Conservation (phyloP, 1,284 basidiomycete species). For the Leccinum solheimii region DNA sequence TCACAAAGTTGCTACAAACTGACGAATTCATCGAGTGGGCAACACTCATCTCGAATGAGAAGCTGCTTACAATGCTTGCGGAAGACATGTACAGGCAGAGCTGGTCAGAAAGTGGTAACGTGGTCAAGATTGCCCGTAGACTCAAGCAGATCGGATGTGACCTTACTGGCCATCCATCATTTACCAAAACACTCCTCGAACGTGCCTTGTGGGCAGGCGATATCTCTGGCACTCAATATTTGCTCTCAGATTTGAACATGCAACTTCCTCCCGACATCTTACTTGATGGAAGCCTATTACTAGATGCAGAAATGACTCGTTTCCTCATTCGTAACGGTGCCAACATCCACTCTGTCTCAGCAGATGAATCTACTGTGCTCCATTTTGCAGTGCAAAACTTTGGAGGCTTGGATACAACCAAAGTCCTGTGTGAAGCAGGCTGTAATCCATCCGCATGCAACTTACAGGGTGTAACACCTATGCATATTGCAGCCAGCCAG, state of each 20-base stretch:
- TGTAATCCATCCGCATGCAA: too few relatives aligned
- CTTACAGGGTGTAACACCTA: too few relatives aligned
- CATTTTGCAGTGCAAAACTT: too few relatives aligned
- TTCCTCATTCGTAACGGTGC: background rate
- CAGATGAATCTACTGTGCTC: too few relatives aligned
- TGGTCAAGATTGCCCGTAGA: background rate
- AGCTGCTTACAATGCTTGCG: background rate
- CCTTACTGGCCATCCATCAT: background rate
- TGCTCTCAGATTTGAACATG: background rate
- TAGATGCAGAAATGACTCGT: background rate
- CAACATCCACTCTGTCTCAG: background rate
- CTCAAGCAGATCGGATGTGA: background rate
- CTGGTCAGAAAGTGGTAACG: background rate
- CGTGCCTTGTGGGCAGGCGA: background rate
- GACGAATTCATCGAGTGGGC: background rate
- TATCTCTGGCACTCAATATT: background rate
- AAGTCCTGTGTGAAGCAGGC: too few relatives aligned
- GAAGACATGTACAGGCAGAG: too few relatives aligned
- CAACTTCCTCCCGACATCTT: background rate
- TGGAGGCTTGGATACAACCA: too few relatives aligned
- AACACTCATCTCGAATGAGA: background rate
- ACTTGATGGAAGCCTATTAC: background rate
- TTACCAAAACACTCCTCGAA: background rate
- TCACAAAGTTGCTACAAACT: background rate
- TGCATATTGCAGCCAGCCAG: too few relatives aligned